A percentile compares a stretch with the other conserved stretches of the same genome.
These are phyloP conservation scores for Fusarium chaquense DNA, from an alignment of 2,329 filamentous ascomycete species.

Conservation along the genomic window DNA sequence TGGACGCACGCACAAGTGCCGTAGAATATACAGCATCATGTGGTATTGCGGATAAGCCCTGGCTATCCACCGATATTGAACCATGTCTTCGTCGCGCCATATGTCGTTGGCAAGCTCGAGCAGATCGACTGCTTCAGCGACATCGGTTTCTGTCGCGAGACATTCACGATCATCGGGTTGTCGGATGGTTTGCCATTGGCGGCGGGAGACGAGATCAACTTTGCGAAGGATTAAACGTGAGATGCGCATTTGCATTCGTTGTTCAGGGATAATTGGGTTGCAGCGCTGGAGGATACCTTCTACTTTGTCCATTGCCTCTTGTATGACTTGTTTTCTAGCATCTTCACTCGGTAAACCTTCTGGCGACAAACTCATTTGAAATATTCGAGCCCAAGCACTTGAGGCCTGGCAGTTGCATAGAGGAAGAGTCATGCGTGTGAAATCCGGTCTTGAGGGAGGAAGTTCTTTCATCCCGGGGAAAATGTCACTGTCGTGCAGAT, in stretches of 20 bases:
- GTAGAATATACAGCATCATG: slow-evolving; percentile 58
- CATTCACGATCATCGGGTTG: slow-evolving; percentile 30
- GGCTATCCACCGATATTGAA: slow-evolving; percentile 54
- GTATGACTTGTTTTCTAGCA: slow-evolving; percentile 56
- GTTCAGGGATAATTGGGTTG: slow-evolving; percentile 64
- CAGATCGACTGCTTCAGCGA: slow-evolving; percentile 51
- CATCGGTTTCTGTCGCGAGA: slow-evolving; percentile 50
- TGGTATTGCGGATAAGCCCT: slow-evolving; percentile 59
- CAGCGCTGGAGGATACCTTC: slow-evolving; percentile 51
- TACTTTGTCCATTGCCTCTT: slow-evolving; percentile 3
- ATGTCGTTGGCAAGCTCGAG: slow-evolving; percentile 50
- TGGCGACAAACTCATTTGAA: slow-evolving; percentile 37
- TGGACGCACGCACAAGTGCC: slow-evolving; percentile 57
- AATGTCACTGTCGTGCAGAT: slow-evolving; percentile 67
- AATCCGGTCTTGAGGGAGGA: slow-evolving; percentile 61
- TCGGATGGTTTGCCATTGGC: slow-evolving; percentile 50
- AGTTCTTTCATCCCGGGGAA: slow-evolving; percentile 61
- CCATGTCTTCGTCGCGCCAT: slow-evolving; percentile 54
- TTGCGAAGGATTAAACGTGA: slow-evolving; percentile 51
- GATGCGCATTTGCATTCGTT: slow-evolving; percentile 49
- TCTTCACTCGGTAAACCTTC: slow-evolving; percentile 41
- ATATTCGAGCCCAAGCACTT: slow-evolving; percentile 41
- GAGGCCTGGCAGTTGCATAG: slow-evolving; percentile 66
- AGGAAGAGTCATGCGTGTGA: slow-evolving; percentile 69
- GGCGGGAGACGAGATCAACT: slow-evolving; percentile 63